phyloP scores from a whole-genome alignment of 768 basidiomycete species.

The Rossbeevera mucosa region DNA sequence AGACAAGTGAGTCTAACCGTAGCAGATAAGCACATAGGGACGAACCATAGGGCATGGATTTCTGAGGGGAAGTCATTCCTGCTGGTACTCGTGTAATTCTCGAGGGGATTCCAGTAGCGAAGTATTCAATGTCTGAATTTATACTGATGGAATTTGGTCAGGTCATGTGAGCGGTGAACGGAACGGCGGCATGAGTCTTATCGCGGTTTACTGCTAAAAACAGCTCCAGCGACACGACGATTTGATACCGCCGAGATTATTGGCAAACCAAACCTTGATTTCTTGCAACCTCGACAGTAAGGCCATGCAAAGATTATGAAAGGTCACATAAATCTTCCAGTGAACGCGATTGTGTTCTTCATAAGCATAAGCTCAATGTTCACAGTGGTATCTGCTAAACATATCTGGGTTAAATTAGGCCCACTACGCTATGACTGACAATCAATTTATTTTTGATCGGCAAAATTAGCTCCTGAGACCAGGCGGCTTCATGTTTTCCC shows the following conservation, averaged over 20 bases:
- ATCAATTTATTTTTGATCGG: neutral
- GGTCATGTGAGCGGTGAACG: slow-evolving; percentile 4
- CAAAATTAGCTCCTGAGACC: neutral
- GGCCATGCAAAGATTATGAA: neutral
- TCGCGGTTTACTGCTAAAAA: neutral
- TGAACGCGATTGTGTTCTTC: neutral
- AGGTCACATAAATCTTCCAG: neutral
- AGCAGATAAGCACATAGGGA: neutral
- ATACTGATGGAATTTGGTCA: neutral
- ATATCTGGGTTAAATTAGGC: neutral
- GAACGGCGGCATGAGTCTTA: neutral
- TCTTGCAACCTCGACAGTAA: neutral
- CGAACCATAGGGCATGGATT: slow-evolving; percentile 16
- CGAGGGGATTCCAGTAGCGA: neutral
- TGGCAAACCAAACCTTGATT: neutral
- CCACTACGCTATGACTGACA: neutral
- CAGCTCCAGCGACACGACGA: neutral
- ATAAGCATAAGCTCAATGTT: neutral
- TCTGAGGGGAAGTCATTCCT: slow-evolving; percentile 7
- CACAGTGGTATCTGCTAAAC: neutral
- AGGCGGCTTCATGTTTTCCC: neutral
- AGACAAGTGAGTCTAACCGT: neutral
- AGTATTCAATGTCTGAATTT: neutral
- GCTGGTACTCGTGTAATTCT: neutral
- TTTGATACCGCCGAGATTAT: neutral